These are phyloP conservation scores for Kwoniella europaea DNA, from an alignment of 768 basidiomycete genomes.

Conservation along the genomic window DNA sequence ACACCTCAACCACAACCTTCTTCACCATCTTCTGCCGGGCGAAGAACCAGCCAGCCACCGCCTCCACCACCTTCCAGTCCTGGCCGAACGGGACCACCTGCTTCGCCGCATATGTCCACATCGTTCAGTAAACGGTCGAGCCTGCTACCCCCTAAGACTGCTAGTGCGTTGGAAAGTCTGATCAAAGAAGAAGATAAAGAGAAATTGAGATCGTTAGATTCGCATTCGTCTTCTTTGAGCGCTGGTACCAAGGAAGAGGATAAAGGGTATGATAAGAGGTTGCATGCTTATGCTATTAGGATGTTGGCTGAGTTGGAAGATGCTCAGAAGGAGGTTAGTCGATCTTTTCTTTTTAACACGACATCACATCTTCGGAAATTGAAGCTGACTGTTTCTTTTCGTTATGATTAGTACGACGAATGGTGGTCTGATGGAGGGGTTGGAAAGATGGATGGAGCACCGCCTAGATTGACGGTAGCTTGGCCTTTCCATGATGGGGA, in stretches of 20 bases:
- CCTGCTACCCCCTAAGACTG: constrained; percentile 52
- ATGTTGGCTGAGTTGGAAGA: constrained; percentile 58
- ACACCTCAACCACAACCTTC: constrained; percentile 16
- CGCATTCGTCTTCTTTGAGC: constrained; percentile 11
- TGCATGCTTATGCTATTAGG: constrained; percentile 57
- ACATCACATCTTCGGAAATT: background rate
- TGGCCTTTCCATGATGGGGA: constrained; percentile 59
- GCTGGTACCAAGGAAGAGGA: constrained; percentile 22
- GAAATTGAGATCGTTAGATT: constrained; percentile 10
- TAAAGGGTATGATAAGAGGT: constrained; percentile 49
- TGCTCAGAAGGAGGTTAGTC: constrained; percentile 57
- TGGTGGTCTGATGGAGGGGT: constrained; percentile 58
- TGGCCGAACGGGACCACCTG: constrained; percentile 28
- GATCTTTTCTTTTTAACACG: background rate
- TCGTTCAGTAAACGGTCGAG: constrained; percentile 55
- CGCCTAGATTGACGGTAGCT: constrained; percentile 56
- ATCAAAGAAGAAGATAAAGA: constrained; percentile 9
- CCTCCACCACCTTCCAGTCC: background rate
- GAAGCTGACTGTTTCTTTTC: background rate
- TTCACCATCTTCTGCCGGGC: constrained; percentile 5
- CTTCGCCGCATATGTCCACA: constrained; percentile 55
- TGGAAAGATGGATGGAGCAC: constrained; percentile 53
- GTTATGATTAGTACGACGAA: constrained; percentile 50
- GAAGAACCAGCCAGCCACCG: constrained; percentile 3
- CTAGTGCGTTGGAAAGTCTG: constrained; percentile 41